These are phyloP conservation scores for Tardiomyces depauwii DNA, from an alignment of 1,139 yeast species.

Conservation along the genomic window DNA sequence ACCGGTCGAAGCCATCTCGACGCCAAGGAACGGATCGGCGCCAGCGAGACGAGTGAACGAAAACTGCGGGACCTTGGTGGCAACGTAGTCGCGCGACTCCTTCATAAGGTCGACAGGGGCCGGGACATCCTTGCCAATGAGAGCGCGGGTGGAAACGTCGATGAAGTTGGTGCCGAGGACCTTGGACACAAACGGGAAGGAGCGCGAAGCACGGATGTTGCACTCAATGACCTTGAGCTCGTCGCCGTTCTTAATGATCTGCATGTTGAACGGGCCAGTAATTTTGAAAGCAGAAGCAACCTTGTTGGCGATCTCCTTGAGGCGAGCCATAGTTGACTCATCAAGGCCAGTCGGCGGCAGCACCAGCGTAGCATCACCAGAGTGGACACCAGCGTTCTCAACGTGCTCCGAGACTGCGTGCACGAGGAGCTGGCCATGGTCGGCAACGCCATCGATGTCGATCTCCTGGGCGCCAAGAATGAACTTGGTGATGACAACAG, in stretches of 20 bases:
- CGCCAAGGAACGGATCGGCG: conserved; percentile 97
- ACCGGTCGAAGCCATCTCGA: conserved; percentile 99
- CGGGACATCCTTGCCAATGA: conserved; percentile 69
- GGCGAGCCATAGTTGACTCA: conserved; percentile 81
- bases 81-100: conserved; percentile 89
- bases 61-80: conserved; percentile 96
- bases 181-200: conserved; percentile 97
- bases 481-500: conserved; percentile 94
- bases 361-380: conserved; percentile 97
- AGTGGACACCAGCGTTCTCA: conserved; percentile 98
- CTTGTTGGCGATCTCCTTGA: conserved; percentile 91
- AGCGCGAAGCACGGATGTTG: conserved; percentile 96
- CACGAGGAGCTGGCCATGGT: conserved; percentile 88
- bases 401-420: conserved; percentile 98
- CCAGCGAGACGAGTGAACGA: conserved; percentile 97
- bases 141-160: conserved; percentile 96
- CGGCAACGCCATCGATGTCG: conserved; percentile 98
- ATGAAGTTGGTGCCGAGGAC: conserved; percentile 94
- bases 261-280: conserved; percentile 97
- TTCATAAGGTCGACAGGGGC: conserved; percentile 83
- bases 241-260: conserved; percentile 84
- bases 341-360: conserved; percentile 96
- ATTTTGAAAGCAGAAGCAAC: conserved; percentile 92
- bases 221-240: conserved; percentile 97
- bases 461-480: conserved; percentile 97